phyloP scores from a whole-genome alignment of 2,329 filamentous ascomycete genomes.

The Colletotrichum tropicicola region DNA sequence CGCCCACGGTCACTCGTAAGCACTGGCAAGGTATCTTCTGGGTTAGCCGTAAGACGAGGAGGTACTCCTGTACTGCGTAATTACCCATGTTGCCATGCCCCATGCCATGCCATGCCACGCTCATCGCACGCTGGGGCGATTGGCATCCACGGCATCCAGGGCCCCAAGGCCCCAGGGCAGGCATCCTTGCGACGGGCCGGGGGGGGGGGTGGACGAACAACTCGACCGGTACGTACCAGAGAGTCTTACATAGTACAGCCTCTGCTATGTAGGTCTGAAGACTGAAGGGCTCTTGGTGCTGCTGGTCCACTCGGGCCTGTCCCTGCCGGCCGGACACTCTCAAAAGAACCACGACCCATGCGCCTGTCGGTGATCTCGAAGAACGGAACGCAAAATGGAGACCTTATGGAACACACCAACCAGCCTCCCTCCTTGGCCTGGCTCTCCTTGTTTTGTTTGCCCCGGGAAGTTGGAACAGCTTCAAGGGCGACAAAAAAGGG shows the following conservation, averaged over 20 bases:
- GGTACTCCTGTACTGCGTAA: too few relatives aligned
- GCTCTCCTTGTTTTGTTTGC: constrained; percentile 8
- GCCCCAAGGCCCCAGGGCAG: neutral
- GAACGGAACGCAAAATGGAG: constrained; percentile 28
- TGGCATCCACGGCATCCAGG: constrained; percentile 5
- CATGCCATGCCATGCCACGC: constrained; percentile 23
- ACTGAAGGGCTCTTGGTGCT: neutral
- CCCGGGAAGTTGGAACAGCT: neutral
- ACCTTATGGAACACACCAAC: constrained; percentile 21
- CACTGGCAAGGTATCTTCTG: too few relatives aligned
- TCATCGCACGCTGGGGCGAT: constrained; percentile 27
- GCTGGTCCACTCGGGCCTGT: constrained; percentile 24
- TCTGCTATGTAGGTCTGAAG: too few relatives aligned
- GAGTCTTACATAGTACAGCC: too few relatives aligned
- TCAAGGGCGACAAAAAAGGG: neutral
- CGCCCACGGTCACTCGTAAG: neutral
- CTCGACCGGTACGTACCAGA: constrained; percentile 12
- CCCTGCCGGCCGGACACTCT: constrained; percentile 23
- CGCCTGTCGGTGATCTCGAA: constrained; percentile 29
- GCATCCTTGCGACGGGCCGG: constrained; percentile 17
- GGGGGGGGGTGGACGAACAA: constrained; percentile 22
- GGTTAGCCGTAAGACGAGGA: too few relatives aligned
- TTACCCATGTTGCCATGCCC: constrained; percentile 21
- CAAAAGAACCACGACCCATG: constrained; percentile 24
- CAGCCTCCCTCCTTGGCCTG: constrained; percentile 16